These are phyloP conservation scores for Chloris gayana DNA, from an alignment of 176 grass and related monocot species.

Conservation along the genomic window DNA sequence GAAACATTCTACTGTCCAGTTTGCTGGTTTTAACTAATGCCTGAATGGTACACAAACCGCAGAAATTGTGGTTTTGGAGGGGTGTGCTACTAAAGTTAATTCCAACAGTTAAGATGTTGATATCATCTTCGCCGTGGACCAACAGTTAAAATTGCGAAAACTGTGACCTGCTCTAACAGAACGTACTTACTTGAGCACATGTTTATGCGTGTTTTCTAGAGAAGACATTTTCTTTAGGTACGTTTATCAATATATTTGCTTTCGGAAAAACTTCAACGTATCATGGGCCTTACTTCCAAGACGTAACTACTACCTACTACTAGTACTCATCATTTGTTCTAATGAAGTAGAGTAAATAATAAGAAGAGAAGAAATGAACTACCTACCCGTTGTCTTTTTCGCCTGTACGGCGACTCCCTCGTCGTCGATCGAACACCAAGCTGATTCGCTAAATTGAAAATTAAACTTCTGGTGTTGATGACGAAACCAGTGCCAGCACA, in stretches of 20 bases:
- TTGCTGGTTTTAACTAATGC: background rate
- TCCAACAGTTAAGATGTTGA: background rate
- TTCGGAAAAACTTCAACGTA: background rate
- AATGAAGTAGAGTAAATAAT: constrained; percentile 2
- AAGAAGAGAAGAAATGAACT: background rate
- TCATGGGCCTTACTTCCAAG: constrained; percentile 27
- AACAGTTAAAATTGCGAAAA: too few species aligned
- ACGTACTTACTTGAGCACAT: background rate
- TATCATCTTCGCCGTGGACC: background rate
- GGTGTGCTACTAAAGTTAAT: too few species aligned
- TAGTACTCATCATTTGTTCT: background rate
- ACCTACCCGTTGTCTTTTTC: constrained; percentile 20
- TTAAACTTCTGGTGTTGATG: background rate
- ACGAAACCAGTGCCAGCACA: background rate
- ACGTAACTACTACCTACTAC: constrained; percentile 32
- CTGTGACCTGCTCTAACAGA: background rate
- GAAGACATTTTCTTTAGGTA: background rate
- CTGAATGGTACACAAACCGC: background rate
- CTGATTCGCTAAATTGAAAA: constrained; percentile 18
- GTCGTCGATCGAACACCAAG: constrained; percentile 21
- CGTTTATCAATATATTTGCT: constrained; percentile 28
- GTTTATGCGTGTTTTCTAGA: constrained; percentile 3
- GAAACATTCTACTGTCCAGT: background rate
- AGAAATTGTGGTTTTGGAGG: background rate
- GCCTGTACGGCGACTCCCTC: background rate